A percentile compares a stretch with the other conserved stretches of the same genome.
These are phyloP conservation scores for Pisolithus microcarpus DNA, from an alignment of 768 basidiomycete species.

Conservation along the genomic window DNA sequence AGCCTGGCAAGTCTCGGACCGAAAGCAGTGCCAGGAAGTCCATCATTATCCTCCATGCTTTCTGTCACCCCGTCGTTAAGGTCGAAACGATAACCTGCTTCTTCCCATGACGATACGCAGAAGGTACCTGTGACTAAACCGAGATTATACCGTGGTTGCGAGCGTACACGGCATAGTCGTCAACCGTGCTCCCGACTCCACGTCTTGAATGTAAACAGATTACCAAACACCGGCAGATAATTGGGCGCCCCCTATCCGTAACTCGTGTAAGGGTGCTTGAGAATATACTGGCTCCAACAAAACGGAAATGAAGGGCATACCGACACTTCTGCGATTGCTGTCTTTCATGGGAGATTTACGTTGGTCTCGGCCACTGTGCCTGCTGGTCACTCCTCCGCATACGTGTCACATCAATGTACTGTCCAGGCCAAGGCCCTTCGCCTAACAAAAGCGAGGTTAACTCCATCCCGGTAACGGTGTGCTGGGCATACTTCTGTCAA, in stretches of 20 bases:
- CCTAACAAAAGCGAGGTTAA: conserved; percentile 33
- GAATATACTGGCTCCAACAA: neutral
- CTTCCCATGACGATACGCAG: conserved; percentile 6
- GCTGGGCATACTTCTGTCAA: conserved; percentile 59
- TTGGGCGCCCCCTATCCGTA: no score
- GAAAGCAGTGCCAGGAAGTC: neutral
- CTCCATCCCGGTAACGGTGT: neutral
- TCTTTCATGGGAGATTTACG: conserved; percentile 24
- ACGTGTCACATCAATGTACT: conserved; percentile 69
- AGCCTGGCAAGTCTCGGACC: conserved; percentile 9
- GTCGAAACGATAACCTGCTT: conserved; percentile 7
- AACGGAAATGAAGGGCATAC: neutral
- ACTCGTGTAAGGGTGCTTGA: no score
- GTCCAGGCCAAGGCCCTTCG: conserved; percentile 63
- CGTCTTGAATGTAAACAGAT: no score
- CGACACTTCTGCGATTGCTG: neutral
- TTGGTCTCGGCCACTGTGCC: conserved; percentile 69
- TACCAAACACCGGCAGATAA: no score
- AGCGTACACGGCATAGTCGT: no score
- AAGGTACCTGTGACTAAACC: neutral
- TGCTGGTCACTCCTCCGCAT: conserved; percentile 48
- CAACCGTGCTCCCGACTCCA: no score
- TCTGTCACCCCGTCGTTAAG: conserved; percentile 14
- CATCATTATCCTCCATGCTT: conserved; percentile 5
- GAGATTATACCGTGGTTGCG: neutral